Evolutionary conservation across 768 basidiomycete genomes (phyloP), one percentile per base, ranked within the genome.

Genomic region (Kwoniella dendrophila): DNA sequence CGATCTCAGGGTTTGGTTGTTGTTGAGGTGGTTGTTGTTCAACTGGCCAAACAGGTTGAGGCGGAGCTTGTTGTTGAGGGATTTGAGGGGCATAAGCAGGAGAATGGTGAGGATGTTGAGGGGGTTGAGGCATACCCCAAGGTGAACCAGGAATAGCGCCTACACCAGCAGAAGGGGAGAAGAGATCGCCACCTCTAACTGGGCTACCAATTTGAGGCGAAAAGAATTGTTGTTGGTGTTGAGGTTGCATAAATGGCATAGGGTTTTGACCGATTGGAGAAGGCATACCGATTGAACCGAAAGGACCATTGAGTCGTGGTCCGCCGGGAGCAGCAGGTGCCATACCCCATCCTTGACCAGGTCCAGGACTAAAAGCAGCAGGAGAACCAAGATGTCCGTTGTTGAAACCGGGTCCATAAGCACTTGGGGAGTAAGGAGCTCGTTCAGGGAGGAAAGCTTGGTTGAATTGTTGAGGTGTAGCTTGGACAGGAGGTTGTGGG

Each of bases 91-190:
- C 49, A 30, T 51, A 51, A 22, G 49, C 49, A 33, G 49, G 49
- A 33, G 49, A 44, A 20, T 44, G 43, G n/a, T 44, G 43, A 41
- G 55, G 53, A 7, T 40, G 45, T 49, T 58, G 56, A 27, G 50
- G 63, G 16, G 44, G 53, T 44, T 72, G 74, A 30, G 69, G 64
- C 11, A 60, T 45, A 16, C 53, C 69, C 76, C 76, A 74, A 1
- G 74, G 74, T 24, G 71, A 74, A 38, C 56, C 20, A 14, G 70
- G 76, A n/a, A 69, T 59, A 7, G 67, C 67, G n/a, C 70, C 70
- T 3, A 66, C 70, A 6, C 71, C 71, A 32, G 66, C 60, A 27
- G 68, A 67, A 38, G 71, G 71, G 0, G 71, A 69, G 59, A 69
- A 72, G 24, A 69, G 51, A 33, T 67, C 70, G 16, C 44, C 57